Conservation (phyloP, 1,139 yeast species). For the Yamadazyma kanchanaburiensis region DNA sequence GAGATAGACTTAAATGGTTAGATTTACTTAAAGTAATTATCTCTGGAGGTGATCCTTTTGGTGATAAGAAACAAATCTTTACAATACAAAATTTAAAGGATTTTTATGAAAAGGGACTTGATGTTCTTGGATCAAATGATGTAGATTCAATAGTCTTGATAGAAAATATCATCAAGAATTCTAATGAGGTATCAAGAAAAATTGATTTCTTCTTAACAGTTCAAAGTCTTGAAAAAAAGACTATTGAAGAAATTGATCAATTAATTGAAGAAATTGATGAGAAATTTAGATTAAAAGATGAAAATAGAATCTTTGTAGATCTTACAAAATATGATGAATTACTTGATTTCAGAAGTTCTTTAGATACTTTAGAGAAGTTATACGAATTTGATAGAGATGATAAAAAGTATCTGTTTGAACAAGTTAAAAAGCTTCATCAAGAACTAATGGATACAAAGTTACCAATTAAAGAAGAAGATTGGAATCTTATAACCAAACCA, state of each 20-base stretch:
- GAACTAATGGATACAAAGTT: constrained; percentile 25
- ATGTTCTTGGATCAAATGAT: constrained; percentile 29
- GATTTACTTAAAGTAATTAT: constrained; percentile 30
- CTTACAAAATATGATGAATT: constrained; percentile 11
- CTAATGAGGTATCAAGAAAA: constrained; percentile 26
- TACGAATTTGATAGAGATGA: constrained; percentile 7
- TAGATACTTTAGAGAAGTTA: constrained; percentile 10
- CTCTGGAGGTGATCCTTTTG: constrained; percentile 41
- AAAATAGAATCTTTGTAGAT: constrained; percentile 12
- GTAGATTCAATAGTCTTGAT: constrained; percentile 18
- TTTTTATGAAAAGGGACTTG: constrained; percentile 41
- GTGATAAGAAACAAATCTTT: constrained; percentile 32
- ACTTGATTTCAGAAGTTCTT: constrained; percentile 11
- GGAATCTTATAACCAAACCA: constrained; percentile 9
- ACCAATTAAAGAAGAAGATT: constrained; percentile 17
- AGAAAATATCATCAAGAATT: constrained; percentile 24
- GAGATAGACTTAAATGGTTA: constrained; percentile 51
- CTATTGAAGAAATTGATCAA: constrained; percentile 9
- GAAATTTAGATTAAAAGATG: constrained; percentile 9
- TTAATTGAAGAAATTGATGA: constrained; percentile 14
- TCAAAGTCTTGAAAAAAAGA: constrained; percentile 3
- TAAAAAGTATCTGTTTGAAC: constrained; percentile 16
- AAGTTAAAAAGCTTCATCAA: constrained; percentile 21
- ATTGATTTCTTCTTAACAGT: constrained; percentile 21
- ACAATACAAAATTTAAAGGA: constrained; percentile 31